phyloP scores from a whole-genome alignment of 176 grass and related monocot genomes.

The Thinopyrum elongatum region DNA sequence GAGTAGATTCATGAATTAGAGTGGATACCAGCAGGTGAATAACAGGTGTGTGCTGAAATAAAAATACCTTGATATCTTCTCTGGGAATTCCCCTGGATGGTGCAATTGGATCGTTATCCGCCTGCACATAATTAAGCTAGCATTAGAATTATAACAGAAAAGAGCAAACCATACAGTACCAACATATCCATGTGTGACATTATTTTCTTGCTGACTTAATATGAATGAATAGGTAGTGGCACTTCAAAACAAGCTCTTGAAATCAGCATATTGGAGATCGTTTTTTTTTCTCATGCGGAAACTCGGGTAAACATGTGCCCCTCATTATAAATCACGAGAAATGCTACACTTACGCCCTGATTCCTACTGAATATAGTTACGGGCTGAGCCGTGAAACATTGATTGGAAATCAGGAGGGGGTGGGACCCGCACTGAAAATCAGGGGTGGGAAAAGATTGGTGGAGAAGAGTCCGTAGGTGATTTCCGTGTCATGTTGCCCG shows the following conservation, averaged over 20 bases:
- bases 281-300: neutral
- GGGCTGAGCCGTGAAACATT: too few relatives aligned
- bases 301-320: neutral
- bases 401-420: too few relatives aligned
- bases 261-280: neutral
- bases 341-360: too few relatives aligned
- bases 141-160: slow-evolving; percentile 32
- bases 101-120: slow-evolving; percentile 90
- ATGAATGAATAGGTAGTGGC: neutral
- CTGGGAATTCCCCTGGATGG: slow-evolving; percentile 92
- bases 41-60: neutral
- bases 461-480: too few relatives aligned
- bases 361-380: too few relatives aligned
- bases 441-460: too few relatives aligned
- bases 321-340: neutral
- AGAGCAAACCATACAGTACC: neutral
- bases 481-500: too few relatives aligned
- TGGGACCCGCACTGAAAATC: too few relatives aligned
- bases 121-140: slow-evolving; percentile 48
- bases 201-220: neutral
- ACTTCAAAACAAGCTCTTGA: neutral
- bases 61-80: slow-evolving; percentile 85
- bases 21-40: neutral
- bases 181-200: neutral
- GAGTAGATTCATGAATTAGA: neutral